Conservation (phyloP, 192 early-diverging fungal species). For the Chytriomyces hyalinus region DNA sequence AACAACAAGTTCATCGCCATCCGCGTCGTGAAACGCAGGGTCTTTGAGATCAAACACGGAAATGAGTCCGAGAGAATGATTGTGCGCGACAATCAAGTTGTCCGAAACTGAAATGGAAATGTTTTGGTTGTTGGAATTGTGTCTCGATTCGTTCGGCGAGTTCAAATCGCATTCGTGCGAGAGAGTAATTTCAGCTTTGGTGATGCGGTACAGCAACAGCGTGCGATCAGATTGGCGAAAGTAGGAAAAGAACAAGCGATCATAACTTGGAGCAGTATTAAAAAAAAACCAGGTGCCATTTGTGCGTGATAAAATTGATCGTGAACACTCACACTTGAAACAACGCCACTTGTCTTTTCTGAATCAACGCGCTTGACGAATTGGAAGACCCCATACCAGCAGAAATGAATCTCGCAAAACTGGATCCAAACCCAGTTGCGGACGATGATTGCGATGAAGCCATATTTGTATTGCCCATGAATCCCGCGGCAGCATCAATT, state of each 20-base stretch:
- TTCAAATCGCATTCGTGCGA: slow-evolving; percentile 15
- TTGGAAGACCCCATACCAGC: not conserved
- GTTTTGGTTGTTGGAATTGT: not conserved
- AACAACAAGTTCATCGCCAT: not conserved
- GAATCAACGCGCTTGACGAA: not conserved
- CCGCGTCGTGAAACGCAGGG: not conserved
- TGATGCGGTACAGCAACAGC: slow-evolving; percentile 21
- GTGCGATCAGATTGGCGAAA: not conserved
- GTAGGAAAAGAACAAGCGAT: slow-evolving; percentile 22
- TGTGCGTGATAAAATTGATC: not conserved
- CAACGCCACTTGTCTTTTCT: not conserved
- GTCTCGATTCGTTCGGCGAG: slow-evolving; percentile 4
- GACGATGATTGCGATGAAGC: not conserved
- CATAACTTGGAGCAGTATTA: slow-evolving; percentile 16
- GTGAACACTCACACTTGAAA: slow-evolving; percentile 25
- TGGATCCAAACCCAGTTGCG: not conserved
- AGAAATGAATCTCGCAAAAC: not conserved
- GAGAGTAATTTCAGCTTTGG: not conserved
- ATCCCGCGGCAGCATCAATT: not conserved
- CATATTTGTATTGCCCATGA: not conserved
- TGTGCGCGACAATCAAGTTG: slow-evolving; percentile 30
- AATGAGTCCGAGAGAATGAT: not conserved
- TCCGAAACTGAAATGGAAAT: slow-evolving; percentile 19
- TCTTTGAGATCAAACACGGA: slow-evolving; percentile 25
- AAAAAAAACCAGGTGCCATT: not conserved